phyloP scores from a whole-genome alignment of 1,284 basidiomycete species.

The Rhodotorula mucilaginosa region DNA sequence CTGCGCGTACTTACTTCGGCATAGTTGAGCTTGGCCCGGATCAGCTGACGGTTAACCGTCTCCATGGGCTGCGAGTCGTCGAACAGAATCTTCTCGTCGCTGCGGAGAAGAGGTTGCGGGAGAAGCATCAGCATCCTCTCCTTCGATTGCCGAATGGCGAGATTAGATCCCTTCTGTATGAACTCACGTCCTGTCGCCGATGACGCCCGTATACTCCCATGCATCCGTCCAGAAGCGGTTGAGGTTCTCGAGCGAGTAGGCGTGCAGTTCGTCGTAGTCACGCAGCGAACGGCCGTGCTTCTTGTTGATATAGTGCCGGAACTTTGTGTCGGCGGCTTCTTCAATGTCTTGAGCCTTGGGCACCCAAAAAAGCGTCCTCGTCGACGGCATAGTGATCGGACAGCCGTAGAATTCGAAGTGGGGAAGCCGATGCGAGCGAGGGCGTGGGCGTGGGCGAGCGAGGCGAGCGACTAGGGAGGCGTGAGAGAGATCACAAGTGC shows the following conservation, averaged over 20 bases:
- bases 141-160: not conserved
- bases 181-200: conserved; percentile 37
- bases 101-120: not conserved
- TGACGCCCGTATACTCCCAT: conserved; percentile 35
- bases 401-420: not conserved
- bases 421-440: not conserved
- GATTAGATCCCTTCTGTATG: not conserved
- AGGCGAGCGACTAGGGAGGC: too few relatives aligned
- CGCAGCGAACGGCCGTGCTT: conserved; percentile 19
- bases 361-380: conserved; percentile 32
- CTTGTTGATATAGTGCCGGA: conserved; percentile 38
- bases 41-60: conserved; percentile 24
- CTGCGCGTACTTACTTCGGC: conserved; percentile 20
- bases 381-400: conserved; percentile 6
- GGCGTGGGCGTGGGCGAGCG: not conserved
- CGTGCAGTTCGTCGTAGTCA: conserved; percentile 39
- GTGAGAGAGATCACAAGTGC: too few relatives aligned
- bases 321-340: conserved; percentile 31
- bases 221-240: conserved; percentile 37
- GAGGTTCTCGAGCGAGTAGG: conserved; percentile 23
- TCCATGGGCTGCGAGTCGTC: conserved; percentile 36
- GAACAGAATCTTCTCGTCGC: conserved; percentile 28
- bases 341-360: conserved; percentile 30
- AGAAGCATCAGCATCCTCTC: not conserved
- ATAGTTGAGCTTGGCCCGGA: conserved; percentile 33